Base-by-base conservation (phyloP, 192 early-diverging fungal species). In the Rhizoclosmatium globosum region DNA sequence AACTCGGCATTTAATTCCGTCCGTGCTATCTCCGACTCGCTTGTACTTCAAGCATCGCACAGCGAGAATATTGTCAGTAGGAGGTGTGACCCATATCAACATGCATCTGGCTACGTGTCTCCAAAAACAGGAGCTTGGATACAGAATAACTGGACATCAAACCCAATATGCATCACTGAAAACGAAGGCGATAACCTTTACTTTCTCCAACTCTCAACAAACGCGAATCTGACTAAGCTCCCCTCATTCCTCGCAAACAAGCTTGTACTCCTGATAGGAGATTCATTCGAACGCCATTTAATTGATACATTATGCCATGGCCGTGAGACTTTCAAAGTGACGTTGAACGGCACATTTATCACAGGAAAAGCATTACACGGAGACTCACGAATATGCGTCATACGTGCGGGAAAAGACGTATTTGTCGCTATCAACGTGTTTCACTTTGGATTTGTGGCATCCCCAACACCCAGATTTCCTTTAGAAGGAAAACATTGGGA, bases 381-480 rank as follows among this genome's bases (percentile, higher is more conserved):
- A 47, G 68, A 69, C 68, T 41, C 68, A 11, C 41, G 68, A 69
- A 69, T 69, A 17, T 69, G 68, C 41, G 38, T 38, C 19, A 41
- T 69, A 19, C 43, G 68, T 47, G 68, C 4, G 13, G 21, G 21
- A 17, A 48, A 48, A 13, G 39, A 41, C 38, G 44, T 44, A 17
- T 69, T 69, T 44, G 41, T 69, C n/a, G 68, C 68, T 17, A 69
- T 69, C 68, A 69, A 69, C 68, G 47, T 69, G 15, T 69, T 69
- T 15, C 68, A 69, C 68, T 69, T 69, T 69, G 68, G 68, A 13
- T 9, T 69, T 19, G 19, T 48, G 68, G 17, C 15, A 17, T 13
- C 13, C 38, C 11, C 13, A 38, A n/a, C 19, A 21, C 0, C 13
- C 17, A 17, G 13, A 38, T 38, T 17, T 15, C 6, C 19, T 38